phyloP scores from a whole-genome alignment of 805 yeast species.

The Hanseniaspora clermontiae region DNA sequence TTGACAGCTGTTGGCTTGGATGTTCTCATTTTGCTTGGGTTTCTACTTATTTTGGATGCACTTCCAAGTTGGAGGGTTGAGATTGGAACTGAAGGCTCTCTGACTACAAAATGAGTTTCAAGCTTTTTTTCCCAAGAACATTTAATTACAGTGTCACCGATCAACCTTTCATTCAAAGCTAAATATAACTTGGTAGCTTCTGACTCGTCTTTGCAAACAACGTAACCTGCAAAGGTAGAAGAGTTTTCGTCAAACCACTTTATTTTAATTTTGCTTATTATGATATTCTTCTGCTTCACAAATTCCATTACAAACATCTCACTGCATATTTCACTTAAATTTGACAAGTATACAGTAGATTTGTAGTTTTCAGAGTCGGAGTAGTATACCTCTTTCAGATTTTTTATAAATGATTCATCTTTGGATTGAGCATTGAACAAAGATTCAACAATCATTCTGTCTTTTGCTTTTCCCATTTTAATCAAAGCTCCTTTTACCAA shows the following conservation, averaged over 20 bases:
- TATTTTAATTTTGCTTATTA: conserved; percentile 16
- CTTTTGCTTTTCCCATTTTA: conserved; percentile 15
- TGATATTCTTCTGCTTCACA: conserved; percentile 22
- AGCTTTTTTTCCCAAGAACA: conserved; percentile 19
- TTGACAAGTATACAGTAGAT: conserved; percentile 19
- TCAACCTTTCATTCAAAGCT: conserved; percentile 20
- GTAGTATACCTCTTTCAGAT: not conserved
- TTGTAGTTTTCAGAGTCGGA: conserved; percentile 14
- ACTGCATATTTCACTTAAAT: conserved; percentile 24
- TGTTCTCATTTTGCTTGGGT: not conserved
- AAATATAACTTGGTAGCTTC: conserved; percentile 20
- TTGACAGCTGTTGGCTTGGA: not conserved
- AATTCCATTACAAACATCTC: conserved; percentile 21
- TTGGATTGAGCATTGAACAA: not conserved
- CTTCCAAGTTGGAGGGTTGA: not conserved
- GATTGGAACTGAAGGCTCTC: not conserved
- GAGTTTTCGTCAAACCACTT: conserved; percentile 16
- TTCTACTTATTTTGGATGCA: not conserved
- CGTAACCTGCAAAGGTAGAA: conserved; percentile 21
- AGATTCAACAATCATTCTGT: not conserved
- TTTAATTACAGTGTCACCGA: conserved; percentile 23
- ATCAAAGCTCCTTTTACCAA: conserved; percentile 22
- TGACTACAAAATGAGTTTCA: not conserved
- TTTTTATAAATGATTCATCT: not conserved
- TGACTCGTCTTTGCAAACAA: conserved; percentile 18